Conservation (phyloP, 768 basidiomycete species). For the Fomitopsis serialis region DNA sequence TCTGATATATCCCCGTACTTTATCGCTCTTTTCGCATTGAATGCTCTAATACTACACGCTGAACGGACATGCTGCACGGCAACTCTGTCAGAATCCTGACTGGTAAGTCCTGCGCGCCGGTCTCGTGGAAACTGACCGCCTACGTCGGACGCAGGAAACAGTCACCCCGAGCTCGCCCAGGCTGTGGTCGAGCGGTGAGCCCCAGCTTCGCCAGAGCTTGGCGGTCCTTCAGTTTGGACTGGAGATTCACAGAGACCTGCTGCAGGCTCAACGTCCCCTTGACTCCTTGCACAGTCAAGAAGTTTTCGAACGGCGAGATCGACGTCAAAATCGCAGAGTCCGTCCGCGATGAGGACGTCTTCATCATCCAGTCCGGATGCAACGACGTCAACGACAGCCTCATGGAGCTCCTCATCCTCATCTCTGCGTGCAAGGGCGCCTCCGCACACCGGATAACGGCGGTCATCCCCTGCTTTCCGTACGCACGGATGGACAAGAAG, state of each 20-base stretch:
- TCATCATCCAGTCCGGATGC: constrained; percentile 93
- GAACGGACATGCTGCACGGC: constrained; percentile 68
- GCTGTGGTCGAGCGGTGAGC: constrained; percentile 96
- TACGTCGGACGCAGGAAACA: constrained; percentile 65
- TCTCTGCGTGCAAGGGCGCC: constrained; percentile 96
- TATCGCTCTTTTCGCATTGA: constrained; percentile 5
- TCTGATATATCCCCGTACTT: constrained; percentile 1
- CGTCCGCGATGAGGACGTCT: constrained; percentile 96
- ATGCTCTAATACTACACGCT: constrained; percentile 17
- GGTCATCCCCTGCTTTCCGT: constrained; percentile 96
- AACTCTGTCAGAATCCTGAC: constrained; percentile 74
- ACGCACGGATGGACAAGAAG: constrained; percentile 97
- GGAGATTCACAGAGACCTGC: constrained; percentile 38
- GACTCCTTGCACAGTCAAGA: constrained; percentile 78
- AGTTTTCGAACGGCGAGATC: constrained; percentile 94
- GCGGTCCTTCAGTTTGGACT: constrained; percentile 39
- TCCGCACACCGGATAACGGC: constrained; percentile 95
- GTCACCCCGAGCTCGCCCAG: constrained; percentile 95
- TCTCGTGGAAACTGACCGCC: constrained; percentile 11
- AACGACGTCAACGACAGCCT: constrained; percentile 91
- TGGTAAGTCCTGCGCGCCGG: constrained; percentile 37
- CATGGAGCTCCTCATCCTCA: constrained; percentile 98
- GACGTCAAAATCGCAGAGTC: constrained; percentile 94
- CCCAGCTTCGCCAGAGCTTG: constrained; percentile 36
- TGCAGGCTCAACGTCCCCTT: constrained; percentile 85